phyloP scores from a whole-genome alignment of 2,329 filamentous ascomycete species.

The Hymenoscyphus linearis region DNA sequence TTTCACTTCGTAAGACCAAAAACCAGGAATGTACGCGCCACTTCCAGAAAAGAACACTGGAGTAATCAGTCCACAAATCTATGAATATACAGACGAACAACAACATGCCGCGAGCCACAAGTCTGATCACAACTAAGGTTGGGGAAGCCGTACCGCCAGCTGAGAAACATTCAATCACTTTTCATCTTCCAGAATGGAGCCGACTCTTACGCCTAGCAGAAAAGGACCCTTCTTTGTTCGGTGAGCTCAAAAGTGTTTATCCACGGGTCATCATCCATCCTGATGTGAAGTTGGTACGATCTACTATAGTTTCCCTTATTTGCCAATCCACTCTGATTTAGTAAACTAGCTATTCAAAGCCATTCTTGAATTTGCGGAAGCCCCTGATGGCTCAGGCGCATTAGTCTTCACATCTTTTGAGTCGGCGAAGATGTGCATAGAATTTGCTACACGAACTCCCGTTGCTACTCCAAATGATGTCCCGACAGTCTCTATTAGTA shows the following conservation, averaged over 20 bases:
- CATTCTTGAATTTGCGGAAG: conserved; percentile 9
- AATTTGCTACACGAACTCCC: conserved; percentile 11
- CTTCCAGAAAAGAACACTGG: background rate
- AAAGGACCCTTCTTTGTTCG: conserved; percentile 15
- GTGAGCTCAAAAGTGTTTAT: conserved; percentile 20
- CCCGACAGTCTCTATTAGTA: background rate
- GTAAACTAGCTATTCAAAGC: conserved; percentile 7
- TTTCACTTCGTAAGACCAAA: background rate
- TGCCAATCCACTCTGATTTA: background rate
- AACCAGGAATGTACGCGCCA: no score
- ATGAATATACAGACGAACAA: background rate
- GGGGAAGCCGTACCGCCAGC: conserved; percentile 21
- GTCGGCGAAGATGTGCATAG: conserved; percentile 17
- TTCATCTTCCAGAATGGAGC: conserved; percentile 22
- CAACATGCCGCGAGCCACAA: background rate
- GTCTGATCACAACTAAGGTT: conserved; percentile 15
- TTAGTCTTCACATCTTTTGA: conserved; percentile 16
- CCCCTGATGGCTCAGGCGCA: conserved; percentile 10
- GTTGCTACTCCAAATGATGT: background rate
- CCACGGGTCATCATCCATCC: conserved; percentile 19
- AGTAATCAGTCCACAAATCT: background rate
- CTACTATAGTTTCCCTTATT: background rate
- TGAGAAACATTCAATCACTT: conserved; percentile 24
- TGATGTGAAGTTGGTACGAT: conserved; percentile 21
- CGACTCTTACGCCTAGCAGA: conserved; percentile 15